Conservation (phyloP, 306 rosid species). For the Cicer bijugum region DNA sequence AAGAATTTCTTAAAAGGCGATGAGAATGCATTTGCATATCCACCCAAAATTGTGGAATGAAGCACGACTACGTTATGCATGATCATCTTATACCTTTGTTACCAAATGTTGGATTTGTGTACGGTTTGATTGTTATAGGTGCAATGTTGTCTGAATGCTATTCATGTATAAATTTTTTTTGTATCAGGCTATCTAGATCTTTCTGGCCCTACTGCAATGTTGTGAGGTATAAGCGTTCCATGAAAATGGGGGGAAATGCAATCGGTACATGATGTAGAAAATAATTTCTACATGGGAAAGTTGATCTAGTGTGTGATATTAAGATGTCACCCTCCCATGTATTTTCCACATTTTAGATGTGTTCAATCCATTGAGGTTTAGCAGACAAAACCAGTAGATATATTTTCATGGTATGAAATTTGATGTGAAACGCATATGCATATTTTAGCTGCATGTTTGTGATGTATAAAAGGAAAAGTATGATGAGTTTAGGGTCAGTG, state of each 20-base stretch:
- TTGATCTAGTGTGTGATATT: slow-evolving; percentile 38
- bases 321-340: background rate
- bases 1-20: slow-evolving; percentile 71
- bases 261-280: slow-evolving; percentile 14
- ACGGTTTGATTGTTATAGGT: slow-evolving; percentile 40
- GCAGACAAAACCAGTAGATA: background rate
- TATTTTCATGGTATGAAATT: background rate
- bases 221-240: slow-evolving; percentile 24
- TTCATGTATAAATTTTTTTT: slow-evolving; percentile 33
- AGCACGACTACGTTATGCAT: slow-evolving; percentile 38
- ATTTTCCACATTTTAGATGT: background rate
- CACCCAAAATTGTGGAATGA: slow-evolving; percentile 36
- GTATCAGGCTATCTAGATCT: slow-evolving; percentile 42
- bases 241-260: slow-evolving; percentile 14
- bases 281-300: slow-evolving; percentile 12
- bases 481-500: background rate
- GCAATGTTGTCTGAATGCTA: slow-evolving; percentile 33
- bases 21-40: slow-evolving; percentile 37
- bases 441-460: background rate
- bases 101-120: slow-evolving; percentile 35
- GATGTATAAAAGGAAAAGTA: background rate
- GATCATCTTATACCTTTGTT: slow-evolving; percentile 42
- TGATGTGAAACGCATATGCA: slow-evolving; percentile 10
- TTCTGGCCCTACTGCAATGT: slow-evolving; percentile 32
- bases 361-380: slow-evolving; percentile 13